These are phyloP conservation scores for Globisporangium lucens DNA, from an alignment of 352 stramenopile species.

Conservation along the genomic window DNA sequence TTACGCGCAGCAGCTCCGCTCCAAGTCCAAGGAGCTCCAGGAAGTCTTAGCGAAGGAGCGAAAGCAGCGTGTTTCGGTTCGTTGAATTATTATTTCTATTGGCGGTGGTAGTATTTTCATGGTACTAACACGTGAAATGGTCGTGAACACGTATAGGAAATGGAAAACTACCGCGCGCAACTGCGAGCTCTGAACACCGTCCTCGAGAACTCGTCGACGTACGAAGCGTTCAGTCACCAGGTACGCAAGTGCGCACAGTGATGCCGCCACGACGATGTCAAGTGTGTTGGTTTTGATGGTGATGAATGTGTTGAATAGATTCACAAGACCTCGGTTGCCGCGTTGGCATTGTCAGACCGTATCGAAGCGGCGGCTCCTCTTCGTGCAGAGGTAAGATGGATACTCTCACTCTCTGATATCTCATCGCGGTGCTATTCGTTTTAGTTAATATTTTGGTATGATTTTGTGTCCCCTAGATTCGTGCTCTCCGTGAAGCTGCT, in stretches of 20 bases:
- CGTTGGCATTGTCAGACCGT: constrained; percentile 71
- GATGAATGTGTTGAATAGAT: constrained; percentile 18
- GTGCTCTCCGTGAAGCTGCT: constrained; percentile 60
- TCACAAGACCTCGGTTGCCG: constrained; percentile 80
- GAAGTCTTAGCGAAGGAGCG: constrained; percentile 58
- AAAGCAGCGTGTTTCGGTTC: constrained; percentile 46
- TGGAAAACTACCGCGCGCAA: constrained; percentile 66
- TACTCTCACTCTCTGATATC: background rate
- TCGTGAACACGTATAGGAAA: constrained; percentile 23
- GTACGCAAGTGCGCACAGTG: background rate
- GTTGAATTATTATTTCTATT: background rate
- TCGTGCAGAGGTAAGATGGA: constrained; percentile 40
- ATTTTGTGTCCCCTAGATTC: constrained; percentile 29
- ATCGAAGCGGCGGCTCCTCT: constrained; percentile 74
- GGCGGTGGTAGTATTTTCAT: background rate
- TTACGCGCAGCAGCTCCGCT: constrained; percentile 39
- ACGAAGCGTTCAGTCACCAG: constrained; percentile 83
- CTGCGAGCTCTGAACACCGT: constrained; percentile 64
- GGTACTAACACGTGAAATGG: background rate
- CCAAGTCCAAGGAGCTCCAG: constrained; percentile 57
- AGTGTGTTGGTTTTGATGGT: background rate
- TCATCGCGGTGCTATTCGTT: background rate
- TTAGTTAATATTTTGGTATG: background rate
- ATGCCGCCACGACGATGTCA: background rate
- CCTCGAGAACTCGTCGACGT: constrained; percentile 71